A percentile compares a stretch with the other conserved stretches of the same genome.
These are phyloP conservation scores for Cicer judaicum DNA, from an alignment of 306 rosid genomes.

Conservation along the genomic window DNA sequence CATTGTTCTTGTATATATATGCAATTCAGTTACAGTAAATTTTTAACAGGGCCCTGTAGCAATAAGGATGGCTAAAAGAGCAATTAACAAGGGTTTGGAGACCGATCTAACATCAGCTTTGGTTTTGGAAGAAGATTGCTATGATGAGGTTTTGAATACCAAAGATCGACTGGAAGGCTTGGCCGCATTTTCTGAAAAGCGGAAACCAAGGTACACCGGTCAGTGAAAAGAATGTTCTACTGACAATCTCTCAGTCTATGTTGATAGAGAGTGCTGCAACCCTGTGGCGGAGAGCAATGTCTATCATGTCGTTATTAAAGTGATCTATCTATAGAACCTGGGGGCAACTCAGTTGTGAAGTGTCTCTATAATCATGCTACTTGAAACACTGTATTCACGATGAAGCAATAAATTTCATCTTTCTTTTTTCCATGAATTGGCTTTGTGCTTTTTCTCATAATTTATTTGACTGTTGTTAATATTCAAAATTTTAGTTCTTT, in stretches of 20 bases:
- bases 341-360: background rate
- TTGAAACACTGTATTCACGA: conserved; percentile 16
- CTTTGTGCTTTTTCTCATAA: conserved; percentile 15
- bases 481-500: background rate
- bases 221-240: conserved; percentile 48
- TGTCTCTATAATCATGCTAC: background rate
- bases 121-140: conserved; percentile 79
- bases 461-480: conserved; percentile 5
- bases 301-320: conserved; percentile 30
- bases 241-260: conserved; percentile 16
- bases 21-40: conserved; percentile 2
- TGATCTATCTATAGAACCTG: conserved; percentile 12
- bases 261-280: conserved; percentile 12
- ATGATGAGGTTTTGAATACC: conserved; percentile 68
- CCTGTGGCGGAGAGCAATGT: background rate
- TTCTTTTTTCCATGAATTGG: conserved; percentile 20
- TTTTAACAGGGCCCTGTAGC: conserved; percentile 87
- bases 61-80: conserved; percentile 83
- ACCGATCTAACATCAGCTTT: conserved; percentile 60
- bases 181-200: conserved; percentile 89
- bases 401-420: conserved; percentile 30
- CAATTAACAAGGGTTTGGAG: conserved; percentile 74
- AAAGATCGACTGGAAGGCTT: conserved; percentile 88
- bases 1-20: background rate
- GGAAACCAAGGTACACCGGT: conserved; percentile 78